Percentiles rank a stretch among this genome's conserved stretches.
These are phyloP conservation scores for Chaetomium sp. DNA, from an alignment of 2,329 filamentous ascomycete genomes.

Conservation along the genomic window DNA sequence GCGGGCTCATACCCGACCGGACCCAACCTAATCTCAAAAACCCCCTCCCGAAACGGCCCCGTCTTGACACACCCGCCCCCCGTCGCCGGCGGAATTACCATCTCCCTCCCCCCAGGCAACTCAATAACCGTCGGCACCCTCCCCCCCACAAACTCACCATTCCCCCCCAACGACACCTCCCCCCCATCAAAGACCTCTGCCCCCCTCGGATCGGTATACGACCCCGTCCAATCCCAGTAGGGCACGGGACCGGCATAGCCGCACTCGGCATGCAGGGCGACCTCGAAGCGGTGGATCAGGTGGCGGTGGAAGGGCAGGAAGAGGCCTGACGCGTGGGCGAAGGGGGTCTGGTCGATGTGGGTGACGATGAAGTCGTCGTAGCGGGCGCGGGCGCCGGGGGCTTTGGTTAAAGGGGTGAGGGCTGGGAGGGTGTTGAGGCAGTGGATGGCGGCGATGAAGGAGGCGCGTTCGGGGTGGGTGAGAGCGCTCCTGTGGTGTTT, in stretches of 20 bases:
- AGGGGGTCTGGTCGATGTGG: constrained; percentile 28
- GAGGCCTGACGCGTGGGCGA: constrained; percentile 28
- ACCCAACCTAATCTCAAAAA: constrained; percentile 25
- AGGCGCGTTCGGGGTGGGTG: background rate
- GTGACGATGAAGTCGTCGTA: constrained; percentile 33
- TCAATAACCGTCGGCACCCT: background rate
- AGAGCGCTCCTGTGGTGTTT: constrained; percentile 16
- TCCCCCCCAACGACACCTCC: constrained; percentile 23
- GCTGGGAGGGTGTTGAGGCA: constrained; percentile 20
- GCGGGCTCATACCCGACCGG: constrained; percentile 21
- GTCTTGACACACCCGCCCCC: constrained; percentile 29
- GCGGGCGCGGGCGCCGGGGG: constrained; percentile 24
- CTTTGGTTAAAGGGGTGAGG: background rate
- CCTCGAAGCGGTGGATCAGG: constrained; percentile 22
- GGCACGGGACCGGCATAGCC: constrained; percentile 32
- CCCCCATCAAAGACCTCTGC: constrained; percentile 29
- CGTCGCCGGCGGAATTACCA: constrained; percentile 23
- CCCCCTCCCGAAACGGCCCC: constrained; percentile 25
- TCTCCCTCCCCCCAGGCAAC: background rate
- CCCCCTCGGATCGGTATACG: constrained; percentile 24
- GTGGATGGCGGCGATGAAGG: constrained; percentile 22
- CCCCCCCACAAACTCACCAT: constrained; percentile 24
- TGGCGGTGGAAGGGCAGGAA: constrained; percentile 31
- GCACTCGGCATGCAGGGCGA: background rate
- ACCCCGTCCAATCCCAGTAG: constrained; percentile 41